Base-by-base conservation (phyloP, 2,329 filamentous ascomycete genomes). In the Microcyclospora tardicrescens region DNA sequence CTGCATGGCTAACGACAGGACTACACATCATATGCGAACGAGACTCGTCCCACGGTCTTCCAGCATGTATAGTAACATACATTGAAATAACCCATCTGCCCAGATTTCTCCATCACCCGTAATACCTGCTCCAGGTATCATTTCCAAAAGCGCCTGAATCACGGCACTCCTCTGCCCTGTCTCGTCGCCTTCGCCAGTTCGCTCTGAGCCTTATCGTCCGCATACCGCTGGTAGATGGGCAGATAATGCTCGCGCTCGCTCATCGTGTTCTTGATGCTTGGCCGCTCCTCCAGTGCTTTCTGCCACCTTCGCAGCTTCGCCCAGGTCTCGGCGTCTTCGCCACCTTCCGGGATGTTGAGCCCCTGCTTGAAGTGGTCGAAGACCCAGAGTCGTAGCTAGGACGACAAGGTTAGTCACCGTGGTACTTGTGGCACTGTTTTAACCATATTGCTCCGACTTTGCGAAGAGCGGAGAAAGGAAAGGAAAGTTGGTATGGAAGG, bases 341-440 rank as follows among this genome's bases (percentile, higher is more conserved):
- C 34, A 0, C 69, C 69, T 28, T 64, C 54, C 6, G 46, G 52
- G 33, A 76, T 62, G 0, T 66, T 65, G n/a, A 68, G 43, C 0
- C 71, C 71, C 1, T 65, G 67, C 40, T 87, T 87, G 55, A 80
- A 87, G 45, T 84, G 70, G 49, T 87, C 80, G 47, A 87, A 78
- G 5, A 84, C 62, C 65, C 81, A 87, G 14, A 85, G 54, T 11
- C 82, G 67, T 50, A 60, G 45, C 47, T 53, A 16, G 9, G 16
- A 9, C 27, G 30, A 35, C n/a, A 13, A 13, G 31, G 38, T 41
- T 12, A 36, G 31, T 27, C 27, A 27, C n/a, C n/a, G n/a, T n/a
- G n/a, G n/a, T n/a, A n/a, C n/a, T n/a, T n/a, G n/a, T n/a, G n/a
- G n/a, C n/a, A n/a, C n/a, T n/a, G n/a, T n/a, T n/a, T n/a, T n/a